phyloP scores from a whole-genome alignment of 306 rosid species.

The Quercus variabilis region DNA sequence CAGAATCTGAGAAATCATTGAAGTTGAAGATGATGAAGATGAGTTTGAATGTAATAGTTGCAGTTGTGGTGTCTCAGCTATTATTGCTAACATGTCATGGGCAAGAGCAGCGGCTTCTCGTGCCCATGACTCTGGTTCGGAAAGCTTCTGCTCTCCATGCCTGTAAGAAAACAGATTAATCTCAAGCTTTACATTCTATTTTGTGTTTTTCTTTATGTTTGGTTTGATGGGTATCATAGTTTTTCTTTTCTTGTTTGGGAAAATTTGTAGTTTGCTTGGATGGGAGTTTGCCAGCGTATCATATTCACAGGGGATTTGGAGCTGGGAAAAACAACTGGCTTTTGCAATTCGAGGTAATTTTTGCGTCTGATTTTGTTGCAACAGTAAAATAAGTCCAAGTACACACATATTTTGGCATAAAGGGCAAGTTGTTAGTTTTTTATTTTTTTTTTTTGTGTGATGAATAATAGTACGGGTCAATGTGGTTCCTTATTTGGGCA shows the following conservation, averaged over 20 bases:
- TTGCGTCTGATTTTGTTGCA: too few species aligned
- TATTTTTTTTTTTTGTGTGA: too few species aligned
- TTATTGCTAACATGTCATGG: too few species aligned
- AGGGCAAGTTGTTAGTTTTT: too few species aligned
- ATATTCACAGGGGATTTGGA: constrained; percentile 75
- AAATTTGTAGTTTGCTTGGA: constrained; percentile 73
- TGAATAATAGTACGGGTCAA: too few species aligned
- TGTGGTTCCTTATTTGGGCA: fast-evolving
- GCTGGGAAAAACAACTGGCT: constrained; percentile 80
- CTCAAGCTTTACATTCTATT: neutral
- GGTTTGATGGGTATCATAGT: neutral
- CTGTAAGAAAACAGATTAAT: constrained; percentile 41
- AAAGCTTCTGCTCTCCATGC: constrained; percentile 61
- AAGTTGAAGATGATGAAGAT: neutral
- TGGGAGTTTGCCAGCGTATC: constrained; percentile 96
- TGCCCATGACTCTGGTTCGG: constrained; percentile 64
- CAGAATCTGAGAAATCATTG: constrained; percentile 14
- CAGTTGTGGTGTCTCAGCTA: constrained; percentile 21
- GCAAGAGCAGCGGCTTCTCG: constrained; percentile 44
- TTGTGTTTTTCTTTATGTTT: neutral
- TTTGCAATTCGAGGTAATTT: constrained; percentile 80
- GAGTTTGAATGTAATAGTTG: constrained; percentile 26
- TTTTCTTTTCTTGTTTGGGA: neutral
- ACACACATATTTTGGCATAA: too few species aligned
- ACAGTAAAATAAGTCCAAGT: too few species aligned